phyloP scores from a whole-genome alignment of 148 eudicot genomes.

The Beta vulgaris region DNA sequence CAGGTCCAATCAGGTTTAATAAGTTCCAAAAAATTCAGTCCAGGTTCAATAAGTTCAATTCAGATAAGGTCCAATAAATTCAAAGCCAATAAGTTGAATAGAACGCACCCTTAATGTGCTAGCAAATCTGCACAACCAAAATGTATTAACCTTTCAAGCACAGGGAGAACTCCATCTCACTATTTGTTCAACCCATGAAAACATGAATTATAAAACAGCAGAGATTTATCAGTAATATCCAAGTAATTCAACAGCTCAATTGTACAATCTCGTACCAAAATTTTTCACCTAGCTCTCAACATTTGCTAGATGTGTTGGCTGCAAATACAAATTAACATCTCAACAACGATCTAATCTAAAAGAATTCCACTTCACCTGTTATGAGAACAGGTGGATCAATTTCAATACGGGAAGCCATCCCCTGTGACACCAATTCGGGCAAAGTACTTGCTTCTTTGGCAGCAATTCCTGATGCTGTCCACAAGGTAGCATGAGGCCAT shows the following conservation, averaged over 20 bases:
- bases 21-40: too few relatives aligned
- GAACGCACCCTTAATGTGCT: too few relatives aligned
- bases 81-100: too few relatives aligned
- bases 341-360: constrained; percentile 24
- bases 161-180: too few relatives aligned
- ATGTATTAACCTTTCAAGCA: too few relatives aligned
- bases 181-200: too few relatives aligned
- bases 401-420: constrained; percentile 67
- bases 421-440: constrained; percentile 54
- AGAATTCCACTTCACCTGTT: constrained; percentile 58
- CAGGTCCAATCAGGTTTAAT: too few relatives aligned
- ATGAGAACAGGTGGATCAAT: constrained; percentile 61
- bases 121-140: too few relatives aligned
- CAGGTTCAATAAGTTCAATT: too few relatives aligned
- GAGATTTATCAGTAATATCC: background rate
- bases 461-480: constrained; percentile 68
- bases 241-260: background rate
- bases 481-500: constrained; percentile 92
- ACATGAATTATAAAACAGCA: too few relatives aligned
- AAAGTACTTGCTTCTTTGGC: constrained; percentile 74
- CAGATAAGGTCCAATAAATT: too few relatives aligned
- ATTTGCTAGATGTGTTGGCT: background rate
- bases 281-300: background rate
- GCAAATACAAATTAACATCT: background rate
- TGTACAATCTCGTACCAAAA: background rate